These are phyloP conservation scores for Staphylotrichum longicolle DNA, from an alignment of 495 filamentous ascomycete genomes.

Conservation along the genomic window DNA sequence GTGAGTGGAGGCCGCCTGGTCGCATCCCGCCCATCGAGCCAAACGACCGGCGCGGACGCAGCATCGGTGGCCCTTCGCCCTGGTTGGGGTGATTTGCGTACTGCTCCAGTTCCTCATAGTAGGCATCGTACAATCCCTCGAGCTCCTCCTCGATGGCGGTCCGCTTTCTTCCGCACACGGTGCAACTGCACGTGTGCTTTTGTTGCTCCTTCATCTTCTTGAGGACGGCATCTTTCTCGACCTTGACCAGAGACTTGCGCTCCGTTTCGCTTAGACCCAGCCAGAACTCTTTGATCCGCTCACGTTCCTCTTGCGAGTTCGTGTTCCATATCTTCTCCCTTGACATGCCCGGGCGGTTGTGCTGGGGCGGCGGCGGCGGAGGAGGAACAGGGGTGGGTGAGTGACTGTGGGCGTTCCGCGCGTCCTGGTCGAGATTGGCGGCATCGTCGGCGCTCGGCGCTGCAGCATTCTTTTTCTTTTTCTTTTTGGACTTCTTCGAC, in stretches of 20 bases:
- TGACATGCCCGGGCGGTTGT: conserved; percentile 47
- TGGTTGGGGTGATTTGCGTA: conserved; percentile 89
- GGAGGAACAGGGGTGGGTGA: conserved; percentile 16
- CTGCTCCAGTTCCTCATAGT: conserved; percentile 96
- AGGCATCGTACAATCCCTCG: conserved; percentile 98
- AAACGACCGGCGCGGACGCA: conserved; percentile 59
- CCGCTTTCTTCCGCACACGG: conserved; percentile 92
- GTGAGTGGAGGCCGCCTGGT: conserved; percentile 47
- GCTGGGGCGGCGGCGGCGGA: conserved; percentile 24
- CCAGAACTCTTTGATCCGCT: conserved; percentile 98
- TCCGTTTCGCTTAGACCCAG: conserved; percentile 93
- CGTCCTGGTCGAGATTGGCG: conserved; percentile 17
- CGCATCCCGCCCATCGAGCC: conserved; percentile 53
- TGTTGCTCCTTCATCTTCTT: conserved; percentile 99
- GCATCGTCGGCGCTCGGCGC: conserved; percentile 18
- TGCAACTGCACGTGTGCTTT: conserved; percentile 98
- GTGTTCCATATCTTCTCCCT: conserved; percentile 98
- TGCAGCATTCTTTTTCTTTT: conserved; percentile 48
- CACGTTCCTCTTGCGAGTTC: conserved; percentile 84
- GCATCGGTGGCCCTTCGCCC: conserved; percentile 56
- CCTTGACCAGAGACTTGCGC: conserved; percentile 88
- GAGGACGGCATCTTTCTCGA: conserved; percentile 96
- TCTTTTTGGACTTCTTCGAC: conserved; percentile 63
- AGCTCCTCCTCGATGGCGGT: conserved; percentile 98
- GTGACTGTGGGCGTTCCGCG: conserved; percentile 17